Conservation (phyloP, 1,139 yeast species). For the Scheffersomyces lignicola region DNA sequence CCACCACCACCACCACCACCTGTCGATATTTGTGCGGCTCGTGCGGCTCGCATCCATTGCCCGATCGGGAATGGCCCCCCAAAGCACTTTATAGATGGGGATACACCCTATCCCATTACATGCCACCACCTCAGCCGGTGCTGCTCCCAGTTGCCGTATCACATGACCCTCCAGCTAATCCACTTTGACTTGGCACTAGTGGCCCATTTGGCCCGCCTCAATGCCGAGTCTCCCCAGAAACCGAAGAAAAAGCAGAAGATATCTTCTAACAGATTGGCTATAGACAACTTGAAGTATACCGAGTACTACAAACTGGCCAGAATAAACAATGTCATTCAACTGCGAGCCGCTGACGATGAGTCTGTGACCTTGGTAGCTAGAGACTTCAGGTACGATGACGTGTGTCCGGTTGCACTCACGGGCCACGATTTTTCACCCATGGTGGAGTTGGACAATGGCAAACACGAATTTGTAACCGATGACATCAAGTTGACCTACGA, state of each 20-base stretch:
- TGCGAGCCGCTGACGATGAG: conserved; percentile 6
- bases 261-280: conserved; percentile 5
- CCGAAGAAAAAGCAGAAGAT: conserved; percentile 7
- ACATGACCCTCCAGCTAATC: conserved; percentile 7
- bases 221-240: conserved; percentile 4
- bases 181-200: conserved; percentile 9
- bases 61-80: too few species aligned
- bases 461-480: conserved; percentile 7
- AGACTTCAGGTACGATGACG: conserved; percentile 4
- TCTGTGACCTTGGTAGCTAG: conserved; percentile 9
- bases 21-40: too few species aligned
- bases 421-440: conserved; percentile 1
- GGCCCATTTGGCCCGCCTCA: conserved; percentile 5
- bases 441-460: neutral
- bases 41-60: too few species aligned
- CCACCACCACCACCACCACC: too few species aligned
- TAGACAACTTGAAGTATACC: conserved; percentile 9
- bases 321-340: neutral
- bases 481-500: conserved; percentile 4
- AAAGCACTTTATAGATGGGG: too few species aligned
- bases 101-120: too few species aligned
- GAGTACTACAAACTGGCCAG: conserved; percentile 5
- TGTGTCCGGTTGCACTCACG: conserved; percentile 7
- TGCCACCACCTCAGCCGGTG: too few species aligned
- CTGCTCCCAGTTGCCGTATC: too few species aligned